Evolutionary conservation across 257 asterid genomes (phyloP).

Genomic region (Jasminum sambac): DNA sequence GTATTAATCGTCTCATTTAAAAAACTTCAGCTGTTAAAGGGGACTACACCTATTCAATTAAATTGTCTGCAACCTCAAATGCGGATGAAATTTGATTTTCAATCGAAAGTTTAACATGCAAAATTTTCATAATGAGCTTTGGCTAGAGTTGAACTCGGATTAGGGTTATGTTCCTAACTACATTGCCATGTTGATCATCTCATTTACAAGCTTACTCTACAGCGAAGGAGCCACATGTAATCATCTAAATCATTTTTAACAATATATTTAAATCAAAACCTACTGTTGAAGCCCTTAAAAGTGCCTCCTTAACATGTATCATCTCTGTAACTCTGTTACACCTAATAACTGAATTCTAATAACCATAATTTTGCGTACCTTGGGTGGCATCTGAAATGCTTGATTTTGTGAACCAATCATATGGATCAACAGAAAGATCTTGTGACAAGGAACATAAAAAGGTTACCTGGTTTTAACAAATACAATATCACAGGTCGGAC

Average conservation of each 20-base stretch:
- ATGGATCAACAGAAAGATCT: constrained; percentile 4
- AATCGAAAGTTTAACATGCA: neutral
- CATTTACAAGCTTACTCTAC: neutral
- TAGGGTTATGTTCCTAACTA: neutral
- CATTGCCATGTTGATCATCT: neutral
- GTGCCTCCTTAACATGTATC: neutral
- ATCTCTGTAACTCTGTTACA: neutral
- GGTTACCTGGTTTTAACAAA: constrained; percentile 85
- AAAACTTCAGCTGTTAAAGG: neutral
- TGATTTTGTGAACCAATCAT: neutral
- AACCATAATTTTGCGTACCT: neutral
- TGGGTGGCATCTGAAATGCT: neutral
- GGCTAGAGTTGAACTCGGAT: neutral
- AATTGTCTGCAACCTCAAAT: neutral
- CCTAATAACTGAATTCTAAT: neutral
- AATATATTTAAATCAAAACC: neutral
- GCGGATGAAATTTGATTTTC: neutral
- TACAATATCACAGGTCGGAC: constrained; percentile 72
- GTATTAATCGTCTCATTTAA: neutral
- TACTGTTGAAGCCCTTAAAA: neutral
- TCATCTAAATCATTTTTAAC: neutral
- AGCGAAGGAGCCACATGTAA: neutral
- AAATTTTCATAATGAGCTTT: neutral
- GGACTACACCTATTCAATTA: neutral
- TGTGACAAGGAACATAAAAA: constrained; percentile 13